A percentile compares a stretch with the other conserved stretches of the same genome.
These are phyloP conservation scores for Dothideomycetidae sp. DNA, from an alignment of 2,329 filamentous ascomycete species.

Conservation along the genomic window DNA sequence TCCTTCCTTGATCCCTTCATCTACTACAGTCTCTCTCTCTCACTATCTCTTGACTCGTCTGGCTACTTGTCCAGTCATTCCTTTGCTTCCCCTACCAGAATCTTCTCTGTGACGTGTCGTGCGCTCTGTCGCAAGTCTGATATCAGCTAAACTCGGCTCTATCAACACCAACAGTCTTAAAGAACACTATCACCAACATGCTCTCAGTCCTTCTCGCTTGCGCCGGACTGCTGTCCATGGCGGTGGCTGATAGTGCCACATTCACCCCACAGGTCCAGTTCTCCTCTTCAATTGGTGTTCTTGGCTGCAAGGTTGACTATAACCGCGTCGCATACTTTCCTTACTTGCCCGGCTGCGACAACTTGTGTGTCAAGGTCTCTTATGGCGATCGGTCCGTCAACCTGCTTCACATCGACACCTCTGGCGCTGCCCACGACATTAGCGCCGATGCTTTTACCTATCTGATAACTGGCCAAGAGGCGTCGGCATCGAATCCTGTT, in stretches of 20 bases:
- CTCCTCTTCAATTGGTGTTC: constrained; percentile 43
- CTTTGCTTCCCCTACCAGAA: no score
- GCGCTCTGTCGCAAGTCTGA: no score
- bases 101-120: no score
- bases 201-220: constrained; percentile 13
- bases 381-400: constrained; percentile 37
- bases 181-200: constrained; percentile 3
- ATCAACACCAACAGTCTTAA: no score
- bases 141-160: no score
- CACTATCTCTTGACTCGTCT: no score
- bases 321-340: constrained; percentile 51
- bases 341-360: constrained; percentile 36
- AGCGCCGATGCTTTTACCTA: constrained; percentile 50
- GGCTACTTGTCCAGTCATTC: no score
- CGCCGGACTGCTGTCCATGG: constrained; percentile 13
- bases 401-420: constrained; percentile 45
- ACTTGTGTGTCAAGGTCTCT: constrained; percentile 43
- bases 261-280: constrained; percentile 43
- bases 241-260: constrained; percentile 13
- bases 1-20: no score
- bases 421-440: constrained; percentile 44
- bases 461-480: constrained; percentile 38
- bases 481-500: constrained; percentile 32
- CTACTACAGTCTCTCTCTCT: no score
- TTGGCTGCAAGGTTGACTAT: constrained; percentile 47